Conservation (phyloP, 1,284 basidiomycete species). For the Porodaedalea pini region DNA sequence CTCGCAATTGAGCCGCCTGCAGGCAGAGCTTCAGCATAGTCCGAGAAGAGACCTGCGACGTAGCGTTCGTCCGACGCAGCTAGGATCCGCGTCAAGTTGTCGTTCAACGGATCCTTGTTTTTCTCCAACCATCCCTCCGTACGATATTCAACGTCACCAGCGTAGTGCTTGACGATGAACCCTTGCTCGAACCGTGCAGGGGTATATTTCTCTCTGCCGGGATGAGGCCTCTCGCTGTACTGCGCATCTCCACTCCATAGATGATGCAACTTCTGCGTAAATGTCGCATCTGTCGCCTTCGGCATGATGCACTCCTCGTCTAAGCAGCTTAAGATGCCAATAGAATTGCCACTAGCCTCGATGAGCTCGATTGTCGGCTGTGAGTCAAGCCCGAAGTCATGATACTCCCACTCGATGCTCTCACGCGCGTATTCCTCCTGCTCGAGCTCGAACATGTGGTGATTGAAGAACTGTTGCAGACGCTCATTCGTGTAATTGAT, state of each 20-base stretch:
- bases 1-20: conserved; percentile 31
- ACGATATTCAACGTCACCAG: conserved; percentile 94
- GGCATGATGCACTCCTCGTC: conserved; percentile 99
- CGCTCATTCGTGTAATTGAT: conserved; percentile 99
- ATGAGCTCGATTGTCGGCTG: conserved; percentile 99
- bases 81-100: conserved; percentile 90
- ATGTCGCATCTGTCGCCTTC: conserved; percentile 91
- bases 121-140: conserved; percentile 98
- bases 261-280: conserved; percentile 87
- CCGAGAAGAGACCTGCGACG: conserved; percentile 81
- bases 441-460: conserved; percentile 99
- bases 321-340: conserved; percentile 91
- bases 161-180: conserved; percentile 96
- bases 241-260: conserved; percentile 58
- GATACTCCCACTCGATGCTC: conserved; percentile 97
- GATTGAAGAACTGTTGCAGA: conserved; percentile 97
- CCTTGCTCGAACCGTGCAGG: conserved; percentile 89
- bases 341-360: conserved; percentile 69
- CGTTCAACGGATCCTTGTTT: conserved; percentile 99
- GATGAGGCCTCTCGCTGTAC: conserved; percentile 57
- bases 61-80: conserved; percentile 82
- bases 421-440: conserved; percentile 99
- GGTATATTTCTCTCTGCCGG: conserved; percentile 80
- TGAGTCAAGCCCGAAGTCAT: conserved; percentile 96
- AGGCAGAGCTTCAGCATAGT: conserved; percentile 59